These are phyloP conservation scores for Tricholoma bakamatsutake DNA, from an alignment of 768 basidiomycete genomes.

Conservation along the genomic window DNA sequence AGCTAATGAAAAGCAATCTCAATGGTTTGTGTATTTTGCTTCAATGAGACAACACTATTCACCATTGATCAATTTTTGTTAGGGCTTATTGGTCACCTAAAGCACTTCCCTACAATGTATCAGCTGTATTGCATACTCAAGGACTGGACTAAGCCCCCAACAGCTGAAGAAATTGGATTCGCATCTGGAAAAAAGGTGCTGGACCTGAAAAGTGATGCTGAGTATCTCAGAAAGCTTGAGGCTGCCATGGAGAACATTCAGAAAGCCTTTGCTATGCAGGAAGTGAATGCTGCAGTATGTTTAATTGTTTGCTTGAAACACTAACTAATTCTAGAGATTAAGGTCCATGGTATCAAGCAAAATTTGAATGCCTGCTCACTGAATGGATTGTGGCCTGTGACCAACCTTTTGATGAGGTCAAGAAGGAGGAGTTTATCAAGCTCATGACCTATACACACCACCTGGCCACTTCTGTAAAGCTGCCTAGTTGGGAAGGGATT, in stretches of 20 bases:
- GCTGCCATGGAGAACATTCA: background rate
- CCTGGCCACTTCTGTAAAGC: background rate
- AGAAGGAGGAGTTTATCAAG: background rate
- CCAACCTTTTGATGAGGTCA: background rate
- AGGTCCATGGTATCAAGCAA: constrained; percentile 1
- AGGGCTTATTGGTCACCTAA: background rate
- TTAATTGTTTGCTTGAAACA: background rate
- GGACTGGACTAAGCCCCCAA: background rate
- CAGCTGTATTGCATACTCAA: background rate
- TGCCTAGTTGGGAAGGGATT: background rate
- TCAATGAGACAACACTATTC: background rate
- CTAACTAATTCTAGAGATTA: background rate
- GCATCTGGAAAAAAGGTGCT: background rate
- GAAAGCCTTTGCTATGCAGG: background rate
- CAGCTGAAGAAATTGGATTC: background rate
- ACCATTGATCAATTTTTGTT: background rate
- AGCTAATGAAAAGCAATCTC: constrained; percentile 8
- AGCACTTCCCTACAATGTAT: background rate
- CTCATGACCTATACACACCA: background rate
- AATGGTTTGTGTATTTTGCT: constrained; percentile 2
- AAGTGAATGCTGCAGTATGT: background rate
- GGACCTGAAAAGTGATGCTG: background rate
- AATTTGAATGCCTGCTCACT: background rate
- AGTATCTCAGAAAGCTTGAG: background rate
- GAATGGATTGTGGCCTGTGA: constrained; percentile 1